Evolutionary conservation across 257 asterid species (phyloP), one percentile per base, ranked within the genome.

Genomic region (Forsythia suspensa): DNA sequence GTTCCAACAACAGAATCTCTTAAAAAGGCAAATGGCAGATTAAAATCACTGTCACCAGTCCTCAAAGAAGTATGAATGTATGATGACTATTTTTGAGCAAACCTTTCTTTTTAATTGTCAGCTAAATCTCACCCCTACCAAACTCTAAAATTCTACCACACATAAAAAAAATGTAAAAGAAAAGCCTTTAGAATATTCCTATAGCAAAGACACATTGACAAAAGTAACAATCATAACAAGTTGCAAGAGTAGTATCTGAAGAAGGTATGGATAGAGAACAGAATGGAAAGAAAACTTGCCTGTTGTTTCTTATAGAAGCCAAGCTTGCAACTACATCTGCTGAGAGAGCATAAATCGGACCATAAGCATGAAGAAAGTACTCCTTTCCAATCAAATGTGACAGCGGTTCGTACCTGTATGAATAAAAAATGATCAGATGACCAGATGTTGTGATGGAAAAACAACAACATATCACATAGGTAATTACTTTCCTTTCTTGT

Each of bases 281-380:
- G 75, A 70, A 66, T 10, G 84, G 76, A 67, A 83, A 86, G 74
- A 37, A 40, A 77, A 85, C 97, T 84, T 71, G 79, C 99, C 99
- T 96, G 95, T 91, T 84, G 84, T 96, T 94, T 89, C 87, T 86
- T 55, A 96, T 86, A 72, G 97, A 97, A 83, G 85, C 95, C 91
- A 96, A 85, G 88, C 97, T 96, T 70, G 91, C 91, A 37, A 94
- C 98, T 40, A 96, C 98, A 70, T 94, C 98, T 4, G 96, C 96
- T 43, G 98, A 94, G 74, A 96, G 93, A 80, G 98, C 99, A 88
- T 96, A 94, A 76, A 96, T 88, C 74, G 99, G 99, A 68, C 98
- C 99, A 71, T 96, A 96, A 46, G 97, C 99, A 63, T 96, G 98
- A 74, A 96, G 92, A 85, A 96, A 96, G 76, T 96, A 96, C 84